Evolutionary conservation across 1,139 yeast species (phyloP).

Genomic region (Geotrichum klebahnii): DNA sequence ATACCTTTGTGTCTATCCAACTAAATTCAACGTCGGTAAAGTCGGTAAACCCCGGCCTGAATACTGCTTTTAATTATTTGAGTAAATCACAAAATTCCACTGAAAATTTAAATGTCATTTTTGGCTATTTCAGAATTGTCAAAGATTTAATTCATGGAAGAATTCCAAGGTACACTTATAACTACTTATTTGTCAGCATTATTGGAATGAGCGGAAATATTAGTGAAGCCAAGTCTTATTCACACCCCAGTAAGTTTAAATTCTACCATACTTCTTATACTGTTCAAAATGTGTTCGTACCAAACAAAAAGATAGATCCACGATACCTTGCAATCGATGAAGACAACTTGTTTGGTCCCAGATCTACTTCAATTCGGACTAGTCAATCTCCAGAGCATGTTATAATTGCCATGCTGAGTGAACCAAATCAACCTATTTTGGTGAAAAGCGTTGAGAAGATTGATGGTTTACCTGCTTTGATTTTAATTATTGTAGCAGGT

Average conservation of each 20-base stretch:
- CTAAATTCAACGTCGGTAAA: not conserved
- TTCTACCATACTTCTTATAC: slow-evolving; percentile 1
- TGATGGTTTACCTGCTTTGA: not conserved
- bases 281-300: slow-evolving; percentile 4
- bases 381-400: slow-evolving; percentile 3
- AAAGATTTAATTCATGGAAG: not conserved
- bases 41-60: not conserved
- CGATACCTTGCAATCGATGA: not conserved
- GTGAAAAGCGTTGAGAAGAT: not conserved
- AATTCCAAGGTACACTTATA: slow-evolving; percentile 1
- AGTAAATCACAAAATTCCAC: not conserved
- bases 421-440: not conserved
- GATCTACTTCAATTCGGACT: not conserved
- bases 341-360: not conserved
- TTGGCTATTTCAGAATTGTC: not conserved
- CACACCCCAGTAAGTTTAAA: not conserved
- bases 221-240: not conserved
- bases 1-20: not conserved
- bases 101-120: not conserved
- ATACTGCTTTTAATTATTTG: not conserved
- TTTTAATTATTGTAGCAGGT: not conserved
- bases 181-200: not conserved
- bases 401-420: not conserved
- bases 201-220: slow-evolving; percentile 1
- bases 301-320: not conserved